Evolutionary conservation across 2,329 filamentous ascomycete genomes (phyloP).

Genomic region (Zalaria obscura): DNA sequence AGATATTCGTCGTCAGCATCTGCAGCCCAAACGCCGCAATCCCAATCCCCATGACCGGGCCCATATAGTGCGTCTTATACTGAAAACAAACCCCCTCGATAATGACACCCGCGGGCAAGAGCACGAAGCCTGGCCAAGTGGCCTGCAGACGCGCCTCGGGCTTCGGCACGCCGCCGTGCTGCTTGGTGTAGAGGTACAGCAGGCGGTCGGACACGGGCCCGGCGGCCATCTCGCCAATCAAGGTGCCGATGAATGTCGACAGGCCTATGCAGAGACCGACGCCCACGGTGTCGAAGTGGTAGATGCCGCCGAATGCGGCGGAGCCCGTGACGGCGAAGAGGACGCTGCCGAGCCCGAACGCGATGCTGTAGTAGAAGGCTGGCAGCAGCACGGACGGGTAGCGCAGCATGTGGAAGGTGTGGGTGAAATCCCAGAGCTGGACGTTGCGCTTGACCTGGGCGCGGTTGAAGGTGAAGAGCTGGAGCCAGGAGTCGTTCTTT

Average conservation of each 20-base stretch:
- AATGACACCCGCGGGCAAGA: slow-evolving; percentile 15
- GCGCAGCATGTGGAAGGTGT: slow-evolving; percentile 13
- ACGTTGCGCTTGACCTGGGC: slow-evolving; percentile 5
- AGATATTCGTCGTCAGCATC: slow-evolving; percentile 21
- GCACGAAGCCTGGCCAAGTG: slow-evolving; percentile 13
- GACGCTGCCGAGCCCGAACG: slow-evolving; percentile 13
- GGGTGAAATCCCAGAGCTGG: slow-evolving; percentile 10
- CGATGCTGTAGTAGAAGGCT: slow-evolving; percentile 12
- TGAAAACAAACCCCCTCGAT: slow-evolving; percentile 17
- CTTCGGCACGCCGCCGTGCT: slow-evolving; percentile 12
- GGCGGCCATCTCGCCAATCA: slow-evolving; percentile 12
- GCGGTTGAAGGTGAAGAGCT: slow-evolving; percentile 7
- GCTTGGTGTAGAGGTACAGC: slow-evolving; percentile 14
- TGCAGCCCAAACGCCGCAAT: slow-evolving; percentile 22
- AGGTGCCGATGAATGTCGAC: slow-evolving; percentile 11
- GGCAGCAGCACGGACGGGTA: slow-evolving; percentile 14
- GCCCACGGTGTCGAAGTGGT: slow-evolving; percentile 12
- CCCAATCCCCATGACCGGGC: slow-evolving; percentile 21
- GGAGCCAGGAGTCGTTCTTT: background rate
- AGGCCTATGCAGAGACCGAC: slow-evolving; percentile 13
- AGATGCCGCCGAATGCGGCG: slow-evolving; percentile 10
- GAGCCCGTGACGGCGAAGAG: slow-evolving; percentile 14
- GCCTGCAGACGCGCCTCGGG: slow-evolving; percentile 21
- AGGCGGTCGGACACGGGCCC: slow-evolving; percentile 15
- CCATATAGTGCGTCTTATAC: slow-evolving; percentile 18